These are phyloP conservation scores for Leccinum obscurum DNA, from an alignment of 768 basidiomycete genomes.

Conservation along the genomic window DNA sequence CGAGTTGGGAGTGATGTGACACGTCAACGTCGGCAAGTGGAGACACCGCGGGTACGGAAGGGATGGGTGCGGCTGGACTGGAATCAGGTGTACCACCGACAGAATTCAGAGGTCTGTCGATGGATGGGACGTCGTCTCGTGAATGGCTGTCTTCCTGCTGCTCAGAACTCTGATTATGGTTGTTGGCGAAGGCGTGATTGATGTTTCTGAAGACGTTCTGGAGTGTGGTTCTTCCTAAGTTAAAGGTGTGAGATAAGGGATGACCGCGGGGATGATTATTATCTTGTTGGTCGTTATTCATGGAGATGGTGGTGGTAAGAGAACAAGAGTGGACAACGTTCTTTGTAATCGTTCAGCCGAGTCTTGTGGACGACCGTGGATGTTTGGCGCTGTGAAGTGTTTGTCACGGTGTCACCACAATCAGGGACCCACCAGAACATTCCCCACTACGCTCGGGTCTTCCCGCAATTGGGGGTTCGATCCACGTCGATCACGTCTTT, in stretches of 20 bases:
- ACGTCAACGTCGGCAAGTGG: slow-evolving; percentile 8
- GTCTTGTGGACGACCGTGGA: background rate
- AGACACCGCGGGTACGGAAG: slow-evolving; percentile 7
- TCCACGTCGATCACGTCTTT: slow-evolving; percentile 3
- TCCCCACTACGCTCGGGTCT: slow-evolving; percentile 11
- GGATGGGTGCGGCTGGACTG: background rate
- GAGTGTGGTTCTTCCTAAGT: slow-evolving; percentile 27
- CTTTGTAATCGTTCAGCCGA: slow-evolving; percentile 10
- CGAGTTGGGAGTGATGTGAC: slow-evolving; percentile 3
- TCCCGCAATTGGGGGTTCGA: slow-evolving; percentile 15
- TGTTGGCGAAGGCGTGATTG: slow-evolving; percentile 31
- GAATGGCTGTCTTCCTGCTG: background rate
- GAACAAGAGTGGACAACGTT: slow-evolving; percentile 13
- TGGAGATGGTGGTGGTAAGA: slow-evolving; percentile 22
- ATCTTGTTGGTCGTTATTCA: slow-evolving; percentile 22
- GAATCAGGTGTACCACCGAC: slow-evolving; percentile 2
- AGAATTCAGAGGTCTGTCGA: slow-evolving; percentile 6
- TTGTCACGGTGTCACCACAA: slow-evolving; percentile 10
- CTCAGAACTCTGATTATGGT: slow-evolving; percentile 6
- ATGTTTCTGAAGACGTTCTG: slow-evolving; percentile 33
- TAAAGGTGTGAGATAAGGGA: slow-evolving; percentile 20
- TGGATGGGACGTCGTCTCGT: slow-evolving; percentile 5
- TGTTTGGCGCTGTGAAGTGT: slow-evolving; percentile 1
- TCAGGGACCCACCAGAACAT: slow-evolving; percentile 36
- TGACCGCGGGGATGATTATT: slow-evolving; percentile 6